These are phyloP conservation scores for Cornus suecica DNA, from an alignment of 148 eudicot genomes.

Conservation along the genomic window DNA sequence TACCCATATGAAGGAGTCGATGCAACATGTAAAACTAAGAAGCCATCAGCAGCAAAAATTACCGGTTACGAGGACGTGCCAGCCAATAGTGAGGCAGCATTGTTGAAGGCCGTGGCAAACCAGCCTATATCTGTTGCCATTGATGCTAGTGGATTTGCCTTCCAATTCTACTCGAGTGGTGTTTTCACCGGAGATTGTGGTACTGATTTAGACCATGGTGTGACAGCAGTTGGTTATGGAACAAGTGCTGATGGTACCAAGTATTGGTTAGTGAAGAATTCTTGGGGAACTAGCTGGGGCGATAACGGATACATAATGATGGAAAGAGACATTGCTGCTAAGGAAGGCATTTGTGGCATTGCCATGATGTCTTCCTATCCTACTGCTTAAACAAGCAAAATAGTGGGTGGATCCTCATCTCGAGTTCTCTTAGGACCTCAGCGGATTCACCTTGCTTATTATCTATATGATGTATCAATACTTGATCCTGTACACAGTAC, in stretches of 20 bases:
- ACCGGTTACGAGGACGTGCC: conserved; percentile 22
- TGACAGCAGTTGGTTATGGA: conserved; percentile 21
- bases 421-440: background rate
- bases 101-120: conserved; percentile 19
- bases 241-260: conserved; percentile 10
- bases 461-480: background rate
- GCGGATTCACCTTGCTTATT: background rate
- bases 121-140: conserved; percentile 30
- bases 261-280: conserved; percentile 9
- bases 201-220: conserved; percentile 21
- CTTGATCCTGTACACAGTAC: too few species aligned
- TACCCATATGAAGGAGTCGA: conserved; percentile 14
- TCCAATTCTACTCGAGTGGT: conserved; percentile 26
- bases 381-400: background rate
- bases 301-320: conserved; percentile 8
- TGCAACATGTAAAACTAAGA: conserved; percentile 15
- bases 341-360: conserved; percentile 13
- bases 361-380: conserved; percentile 18
- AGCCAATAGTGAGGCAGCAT: conserved; percentile 15
- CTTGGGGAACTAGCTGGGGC: conserved; percentile 10
- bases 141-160: conserved; percentile 18
- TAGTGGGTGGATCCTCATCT: background rate
- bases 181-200: conserved; percentile 21
- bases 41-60: conserved; percentile 10
- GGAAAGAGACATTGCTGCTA: conserved; percentile 7